Evolutionary conservation across 805 yeast species (phyloP).

Genomic region (Yarrowia phangngaensis): DNA sequence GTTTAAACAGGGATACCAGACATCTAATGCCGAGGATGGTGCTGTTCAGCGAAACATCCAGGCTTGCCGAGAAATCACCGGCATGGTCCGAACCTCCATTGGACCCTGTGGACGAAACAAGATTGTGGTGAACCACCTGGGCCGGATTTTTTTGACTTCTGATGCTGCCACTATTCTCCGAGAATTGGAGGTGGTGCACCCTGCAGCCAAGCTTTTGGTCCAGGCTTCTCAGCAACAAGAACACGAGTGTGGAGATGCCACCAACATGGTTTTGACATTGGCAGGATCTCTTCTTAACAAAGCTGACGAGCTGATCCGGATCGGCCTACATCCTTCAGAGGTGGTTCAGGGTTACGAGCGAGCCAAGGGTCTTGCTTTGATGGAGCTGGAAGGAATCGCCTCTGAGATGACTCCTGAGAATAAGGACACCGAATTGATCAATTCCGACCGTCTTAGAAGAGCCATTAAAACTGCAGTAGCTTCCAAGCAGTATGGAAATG

Average conservation of each 20-base stretch:
- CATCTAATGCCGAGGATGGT: constrained; percentile 85
- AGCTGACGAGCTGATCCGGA: constrained; percentile 75
- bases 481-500: constrained; percentile 89
- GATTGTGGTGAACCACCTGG: constrained; percentile 84
- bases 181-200: constrained; percentile 92
- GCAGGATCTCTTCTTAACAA: constrained; percentile 89
- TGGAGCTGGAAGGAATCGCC: constrained; percentile 51
- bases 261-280: constrained; percentile 83
- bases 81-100: constrained; percentile 87
- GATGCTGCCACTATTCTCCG: constrained; percentile 98
- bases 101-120: constrained; percentile 98
- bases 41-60: constrained; percentile 88
- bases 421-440: constrained; percentile 40
- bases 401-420: constrained; percentile 32
- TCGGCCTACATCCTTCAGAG: constrained; percentile 89
- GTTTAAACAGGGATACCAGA: constrained; percentile 91
- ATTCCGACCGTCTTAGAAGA: constrained; percentile 57
- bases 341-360: constrained; percentile 87
- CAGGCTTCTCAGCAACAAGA: constrained; percentile 98
- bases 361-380: constrained; percentile 73
- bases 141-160: constrained; percentile 82
- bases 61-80: constrained; percentile 89
- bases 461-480: constrained; percentile 83
- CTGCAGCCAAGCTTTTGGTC: constrained; percentile 91
- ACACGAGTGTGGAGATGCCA: constrained; percentile 94